Percentiles rank a stretch among this genome's conserved stretches.
These are phyloP conservation scores for Prunus mume DNA, from an alignment of 306 rosid genomes.

Conservation along the genomic window DNA sequence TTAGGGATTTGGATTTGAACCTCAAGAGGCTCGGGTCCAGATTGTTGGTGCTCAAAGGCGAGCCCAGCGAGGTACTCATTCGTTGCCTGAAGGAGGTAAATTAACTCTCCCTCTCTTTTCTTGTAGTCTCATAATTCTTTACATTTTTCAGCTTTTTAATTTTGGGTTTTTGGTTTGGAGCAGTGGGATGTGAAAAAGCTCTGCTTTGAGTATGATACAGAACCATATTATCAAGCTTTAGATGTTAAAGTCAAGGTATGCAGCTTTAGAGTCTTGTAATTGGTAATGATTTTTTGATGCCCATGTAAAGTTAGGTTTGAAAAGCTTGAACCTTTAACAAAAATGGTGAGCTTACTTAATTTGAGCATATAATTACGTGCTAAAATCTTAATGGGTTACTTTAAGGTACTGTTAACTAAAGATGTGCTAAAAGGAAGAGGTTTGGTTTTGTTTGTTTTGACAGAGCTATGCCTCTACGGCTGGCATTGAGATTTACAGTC, in stretches of 20 bases:
- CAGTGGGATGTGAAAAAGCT: slow-evolving; percentile 79
- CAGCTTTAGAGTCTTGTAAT: not conserved
- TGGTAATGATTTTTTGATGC: not conserved
- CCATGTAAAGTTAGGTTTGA: not conserved
- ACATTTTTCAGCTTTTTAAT: not conserved
- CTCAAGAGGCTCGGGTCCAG: slow-evolving; percentile 75
- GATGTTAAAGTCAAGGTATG: slow-evolving; percentile 67
- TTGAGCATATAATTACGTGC: not conserved
- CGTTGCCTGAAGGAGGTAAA: slow-evolving; percentile 68
- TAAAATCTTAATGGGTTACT: not conserved
- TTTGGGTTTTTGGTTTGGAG: slow-evolving; percentile 15
- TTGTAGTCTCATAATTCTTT: not conserved
- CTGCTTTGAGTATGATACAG: slow-evolving; percentile 89
- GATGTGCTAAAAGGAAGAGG: not conserved
- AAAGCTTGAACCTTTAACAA: not conserved
- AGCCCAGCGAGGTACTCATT: slow-evolving; percentile 57
- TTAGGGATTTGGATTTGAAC: slow-evolving; percentile 57
- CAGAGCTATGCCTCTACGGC: slow-evolving; percentile 57
- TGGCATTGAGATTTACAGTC: slow-evolving; percentile 82
- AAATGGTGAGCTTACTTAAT: not conserved
- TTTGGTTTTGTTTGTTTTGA: not conserved
- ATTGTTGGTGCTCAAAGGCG: slow-evolving; percentile 68
- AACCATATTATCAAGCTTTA: slow-evolving; percentile 81
- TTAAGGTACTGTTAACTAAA: not conserved
- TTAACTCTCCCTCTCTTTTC: not conserved